Evolutionary conservation across 139 green algal genomes (phyloP).

Genomic region (Asterochloris erici): DNA sequence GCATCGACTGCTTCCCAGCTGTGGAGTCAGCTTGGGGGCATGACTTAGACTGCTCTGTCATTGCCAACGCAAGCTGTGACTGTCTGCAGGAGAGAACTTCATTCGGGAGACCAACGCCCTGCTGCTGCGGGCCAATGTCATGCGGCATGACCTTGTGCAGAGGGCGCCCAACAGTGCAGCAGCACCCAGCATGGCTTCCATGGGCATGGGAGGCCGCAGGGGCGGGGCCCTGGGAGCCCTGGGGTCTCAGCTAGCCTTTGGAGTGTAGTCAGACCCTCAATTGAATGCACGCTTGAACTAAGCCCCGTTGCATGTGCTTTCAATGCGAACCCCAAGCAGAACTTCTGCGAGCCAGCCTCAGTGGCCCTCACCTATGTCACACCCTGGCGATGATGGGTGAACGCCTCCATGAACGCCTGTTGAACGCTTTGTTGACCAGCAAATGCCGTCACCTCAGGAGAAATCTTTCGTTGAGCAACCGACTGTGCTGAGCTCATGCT

Average conservation of each 20-base stretch:
- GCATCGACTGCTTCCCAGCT: background rate
- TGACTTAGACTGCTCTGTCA: background rate
- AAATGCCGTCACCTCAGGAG: no score
- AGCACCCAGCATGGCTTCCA: background rate
- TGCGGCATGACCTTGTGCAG: constrained; percentile 79
- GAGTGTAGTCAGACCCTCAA: no score
- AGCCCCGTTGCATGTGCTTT: no score
- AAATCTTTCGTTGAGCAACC: no score
- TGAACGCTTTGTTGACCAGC: no score
- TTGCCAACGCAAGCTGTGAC: background rate
- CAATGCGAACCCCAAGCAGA: no score
- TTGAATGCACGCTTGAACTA: no score
- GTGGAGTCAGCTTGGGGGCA: background rate
- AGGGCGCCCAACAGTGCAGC: background rate
- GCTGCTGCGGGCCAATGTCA: constrained; percentile 73
- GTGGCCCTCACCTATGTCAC: no score
- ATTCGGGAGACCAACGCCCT: constrained; percentile 60
- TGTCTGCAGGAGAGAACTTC: constrained; percentile 61
- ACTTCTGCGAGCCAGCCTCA: no score
- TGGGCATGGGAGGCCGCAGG: background rate
- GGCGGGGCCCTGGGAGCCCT: background rate
- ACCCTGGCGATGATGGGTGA: no score
- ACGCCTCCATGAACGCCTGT: no score
- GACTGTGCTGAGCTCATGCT: no score
- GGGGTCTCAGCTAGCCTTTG: background rate